These are phyloP conservation scores for Podospora tetraspora DNA, from an alignment of 495 filamentous ascomycete genomes.

Conservation along the genomic window DNA sequence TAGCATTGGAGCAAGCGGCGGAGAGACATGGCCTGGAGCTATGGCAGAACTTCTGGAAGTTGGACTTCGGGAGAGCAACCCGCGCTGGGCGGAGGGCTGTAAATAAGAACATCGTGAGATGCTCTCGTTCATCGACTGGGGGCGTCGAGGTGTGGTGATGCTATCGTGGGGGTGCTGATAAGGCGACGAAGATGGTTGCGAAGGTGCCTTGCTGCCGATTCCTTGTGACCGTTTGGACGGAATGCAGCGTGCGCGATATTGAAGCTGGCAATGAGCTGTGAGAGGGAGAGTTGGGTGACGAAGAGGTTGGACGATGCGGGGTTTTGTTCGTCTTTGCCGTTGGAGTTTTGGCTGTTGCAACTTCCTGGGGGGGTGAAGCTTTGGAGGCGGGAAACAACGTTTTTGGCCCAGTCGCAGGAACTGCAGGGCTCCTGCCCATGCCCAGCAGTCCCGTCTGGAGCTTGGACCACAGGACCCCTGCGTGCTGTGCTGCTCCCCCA, in stretches of 20 bases:
- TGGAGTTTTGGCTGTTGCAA: constrained; percentile 5
- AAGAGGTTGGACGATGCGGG: constrained; percentile 16
- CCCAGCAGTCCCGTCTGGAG: background rate
- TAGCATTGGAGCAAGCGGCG: constrained; percentile 7
- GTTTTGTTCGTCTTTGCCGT: constrained; percentile 10
- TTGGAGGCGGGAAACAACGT: constrained; percentile 1
- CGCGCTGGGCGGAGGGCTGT: constrained; percentile 34
- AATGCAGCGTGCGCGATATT: background rate
- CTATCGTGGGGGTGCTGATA: background rate
- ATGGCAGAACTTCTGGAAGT: constrained; percentile 18
- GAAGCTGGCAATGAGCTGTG: background rate
- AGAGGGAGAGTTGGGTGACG: background rate
- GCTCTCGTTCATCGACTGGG: no score
- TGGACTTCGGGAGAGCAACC: constrained; percentile 30
- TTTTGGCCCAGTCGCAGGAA: background rate
- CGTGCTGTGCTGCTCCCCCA: background rate
- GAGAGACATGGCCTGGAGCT: constrained; percentile 16
- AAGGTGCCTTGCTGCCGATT: background rate
- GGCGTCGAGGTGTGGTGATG: background rate
- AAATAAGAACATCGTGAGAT: constrained; percentile 35
- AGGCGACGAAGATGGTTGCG: background rate
- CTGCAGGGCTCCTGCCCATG: background rate
- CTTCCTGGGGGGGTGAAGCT: background rate
- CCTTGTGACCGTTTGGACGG: background rate
- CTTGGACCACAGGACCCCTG: background rate